Evolutionary conservation across 805 yeast genomes (phyloP), one percentile per base, ranked within the genome.

Genomic region (Ogataea chonburiensis): DNA sequence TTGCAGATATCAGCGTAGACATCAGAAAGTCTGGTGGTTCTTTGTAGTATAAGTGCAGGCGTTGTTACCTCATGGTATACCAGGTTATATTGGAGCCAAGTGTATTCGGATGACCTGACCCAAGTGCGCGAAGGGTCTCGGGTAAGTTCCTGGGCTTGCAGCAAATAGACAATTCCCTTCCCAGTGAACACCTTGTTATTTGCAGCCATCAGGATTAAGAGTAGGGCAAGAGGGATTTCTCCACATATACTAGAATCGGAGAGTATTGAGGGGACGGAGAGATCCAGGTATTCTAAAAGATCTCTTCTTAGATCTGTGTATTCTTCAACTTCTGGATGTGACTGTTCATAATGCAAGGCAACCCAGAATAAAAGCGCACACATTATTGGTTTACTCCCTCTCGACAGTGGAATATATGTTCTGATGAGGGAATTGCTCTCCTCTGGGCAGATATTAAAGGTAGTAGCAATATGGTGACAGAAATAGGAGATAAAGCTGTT

Each of bases 331-430:
- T 17, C 23, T 7, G 7, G 16, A 4, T 39, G 35, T 7, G n/a
- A 24, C 17, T 34, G 32, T 24, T 38, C 39, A 18, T 34, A 15
- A 25, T 38, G 38, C 10, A 38, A 14, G 5, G 43, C 22, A 7
- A 23, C 43, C 43, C 43, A 38, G 4, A 37, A 28, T 6, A 38
- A 24, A 5, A 38, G 17, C 3, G 32, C 29, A 18, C 17, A 29
- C 4, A 38, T 20, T 18, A 38, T 39, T 17, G 23, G 12, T 5
- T n/a, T 14, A 25, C 25, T 38, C 10, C 31, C 32, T 5, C 13
- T 30, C 3, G 43, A 38, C n/a, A 38, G 24, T 3, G 43, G 43
- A 11, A 38, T 18, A 26, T 38, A 38, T 5, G 43, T 38, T 5
- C 34, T 27, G 8, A 38, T 25, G 16, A 38, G 25, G 8, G 43